Evolutionary conservation across 208 protist genomes (phyloP).

Genomic region (Crithidia expoeki): DNA sequence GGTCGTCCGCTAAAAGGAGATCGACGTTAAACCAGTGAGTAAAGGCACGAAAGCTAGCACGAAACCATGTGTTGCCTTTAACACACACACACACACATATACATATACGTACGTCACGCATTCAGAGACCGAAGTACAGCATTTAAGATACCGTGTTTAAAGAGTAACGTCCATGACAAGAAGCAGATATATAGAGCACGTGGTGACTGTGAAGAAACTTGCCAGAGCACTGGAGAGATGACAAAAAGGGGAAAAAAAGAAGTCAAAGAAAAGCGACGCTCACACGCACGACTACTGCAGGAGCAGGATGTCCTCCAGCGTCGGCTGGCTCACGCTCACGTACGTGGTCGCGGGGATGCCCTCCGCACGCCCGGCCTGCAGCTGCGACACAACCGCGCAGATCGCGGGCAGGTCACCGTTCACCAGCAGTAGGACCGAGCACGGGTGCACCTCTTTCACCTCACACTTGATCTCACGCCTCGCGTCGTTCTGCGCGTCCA

Average conservation of each 20-base stretch:
- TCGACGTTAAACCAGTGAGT: too few species aligned
- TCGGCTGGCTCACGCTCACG: conserved; percentile 67
- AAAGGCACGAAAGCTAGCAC: too few species aligned
- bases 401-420: conserved; percentile 44
- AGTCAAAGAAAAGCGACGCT: not conserved
- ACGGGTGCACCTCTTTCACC: conserved; percentile 49
- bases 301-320: conserved; percentile 74
- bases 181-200: not conserved
- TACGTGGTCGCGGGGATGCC: conserved; percentile 57
- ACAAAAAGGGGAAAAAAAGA: conserved; percentile 7
- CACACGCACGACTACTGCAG: conserved; percentile 25
- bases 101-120: too few species aligned
- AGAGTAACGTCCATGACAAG: not conserved
- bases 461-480: conserved; percentile 29
- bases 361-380: conserved; percentile 46
- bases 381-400: conserved; percentile 38
- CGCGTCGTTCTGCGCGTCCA: conserved; percentile 5
- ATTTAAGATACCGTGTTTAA: too few species aligned
- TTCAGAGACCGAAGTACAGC: too few species aligned
- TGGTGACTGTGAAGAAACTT: not conserved
- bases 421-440: conserved; percentile 51
- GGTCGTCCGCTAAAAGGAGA: too few species aligned
- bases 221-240: not conserved
- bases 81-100: too few species aligned
- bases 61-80: too few species aligned